Conservation (phyloP, 139 green algal genomes). For the Closterium sp. region DNA sequence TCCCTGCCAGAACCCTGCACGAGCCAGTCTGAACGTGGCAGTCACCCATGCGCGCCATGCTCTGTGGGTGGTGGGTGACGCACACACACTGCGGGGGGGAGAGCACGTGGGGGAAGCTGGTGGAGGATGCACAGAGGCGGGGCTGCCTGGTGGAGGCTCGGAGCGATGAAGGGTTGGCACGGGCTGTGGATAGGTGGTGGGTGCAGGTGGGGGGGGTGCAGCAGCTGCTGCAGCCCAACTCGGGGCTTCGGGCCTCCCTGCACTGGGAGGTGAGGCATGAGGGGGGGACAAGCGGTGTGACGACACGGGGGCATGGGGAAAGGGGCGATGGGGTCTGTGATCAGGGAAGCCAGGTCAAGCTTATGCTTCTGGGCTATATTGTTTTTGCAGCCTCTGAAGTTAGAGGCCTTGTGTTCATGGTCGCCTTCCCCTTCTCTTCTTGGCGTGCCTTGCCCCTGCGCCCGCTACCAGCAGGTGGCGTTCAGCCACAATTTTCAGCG, state of each 20-base stretch:
- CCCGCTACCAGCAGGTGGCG: background rate
- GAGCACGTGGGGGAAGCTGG: background rate
- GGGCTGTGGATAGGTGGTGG: background rate
- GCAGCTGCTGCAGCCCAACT: slow-evolving; percentile 1
- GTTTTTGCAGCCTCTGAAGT: background rate
- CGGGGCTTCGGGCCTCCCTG: background rate
- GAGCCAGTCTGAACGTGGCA: slow-evolving; percentile 80
- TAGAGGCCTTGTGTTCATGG: too few species aligned
- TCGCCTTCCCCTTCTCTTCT: background rate
- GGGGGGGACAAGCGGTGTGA: background rate
- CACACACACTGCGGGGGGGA: background rate
- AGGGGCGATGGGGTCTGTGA: background rate
- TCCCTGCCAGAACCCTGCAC: background rate
- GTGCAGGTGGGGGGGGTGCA: background rate
- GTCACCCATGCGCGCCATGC: slow-evolving; percentile 72
- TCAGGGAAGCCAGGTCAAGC: background rate
- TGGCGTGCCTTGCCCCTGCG: background rate
- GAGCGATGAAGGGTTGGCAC: background rate
- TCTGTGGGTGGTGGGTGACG: slow-evolving; percentile 68
- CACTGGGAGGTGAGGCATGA: background rate
- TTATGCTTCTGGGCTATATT: background rate
- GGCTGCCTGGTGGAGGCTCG: background rate
- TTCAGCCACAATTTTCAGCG: background rate
- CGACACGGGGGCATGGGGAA: background rate
- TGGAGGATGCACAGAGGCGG: background rate